A percentile compares a stretch with the other conserved stretches of the same genome.
These are phyloP conservation scores for Hygrocybe coccinea DNA, from an alignment of 768 basidiomycete genomes.

Conservation along the genomic window DNA sequence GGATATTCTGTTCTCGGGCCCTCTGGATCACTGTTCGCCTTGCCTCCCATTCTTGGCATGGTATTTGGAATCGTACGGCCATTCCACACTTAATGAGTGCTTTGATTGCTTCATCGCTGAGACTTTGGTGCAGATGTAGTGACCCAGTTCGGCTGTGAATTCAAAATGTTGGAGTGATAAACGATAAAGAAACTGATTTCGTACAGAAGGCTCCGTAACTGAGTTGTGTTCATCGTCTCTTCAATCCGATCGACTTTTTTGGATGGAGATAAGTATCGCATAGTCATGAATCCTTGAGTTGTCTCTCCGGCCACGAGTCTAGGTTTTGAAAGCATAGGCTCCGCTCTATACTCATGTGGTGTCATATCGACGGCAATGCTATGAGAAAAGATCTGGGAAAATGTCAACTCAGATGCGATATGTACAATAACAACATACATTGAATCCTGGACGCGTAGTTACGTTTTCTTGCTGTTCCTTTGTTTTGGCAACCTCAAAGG, in stretches of 20 bases:
- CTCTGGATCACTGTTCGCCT: neutral
- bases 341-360: conserved; percentile 8
- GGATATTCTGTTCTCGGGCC: neutral
- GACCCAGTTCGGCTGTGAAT: neutral
- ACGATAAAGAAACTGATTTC: neutral
- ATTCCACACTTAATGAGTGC: neutral
- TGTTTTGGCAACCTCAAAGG: conserved; percentile 51
- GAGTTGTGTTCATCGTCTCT: conserved; percentile 3
- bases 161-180: too few relatives aligned
- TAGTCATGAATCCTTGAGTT: conserved; percentile 37
- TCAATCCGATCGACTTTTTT: neutral
- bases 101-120: neutral
- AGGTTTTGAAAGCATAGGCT: conserved; percentile 17
- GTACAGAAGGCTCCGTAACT: conserved; percentile 21
- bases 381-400: conserved; percentile 11
- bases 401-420: conserved; percentile 5
- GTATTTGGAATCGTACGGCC: neutral
- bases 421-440: conserved; percentile 26
- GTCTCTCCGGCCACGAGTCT: conserved; percentile 39
- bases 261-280: conserved; percentile 18
- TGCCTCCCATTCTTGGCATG: neutral
- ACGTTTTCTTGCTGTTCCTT: conserved; percentile 52
- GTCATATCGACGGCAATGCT: conserved; percentile 6
- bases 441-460: conserved; percentile 39
- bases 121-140: neutral